Evolutionary conservation across 768 basidiomycete genomes (phyloP), one percentile per base, ranked within the genome.

Genomic region (Termitomyces sp.): DNA sequence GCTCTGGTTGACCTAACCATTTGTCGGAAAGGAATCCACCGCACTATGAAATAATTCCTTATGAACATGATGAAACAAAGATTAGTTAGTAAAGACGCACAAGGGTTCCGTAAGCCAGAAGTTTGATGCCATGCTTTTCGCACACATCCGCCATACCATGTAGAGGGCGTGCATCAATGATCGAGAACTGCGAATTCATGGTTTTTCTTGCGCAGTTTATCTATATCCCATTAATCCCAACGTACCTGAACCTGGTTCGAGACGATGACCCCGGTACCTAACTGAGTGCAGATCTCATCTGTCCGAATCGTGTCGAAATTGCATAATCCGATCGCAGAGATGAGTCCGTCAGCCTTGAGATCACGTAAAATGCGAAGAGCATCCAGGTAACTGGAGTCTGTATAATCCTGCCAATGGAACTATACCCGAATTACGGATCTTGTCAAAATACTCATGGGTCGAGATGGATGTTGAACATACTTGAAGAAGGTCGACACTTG

Each of bases 391-490:
- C 72, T 71, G 36, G 72, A 73, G 66, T 80, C 75, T 9, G 72
- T 68, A 61, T 82, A 82, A 81, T 93, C 82, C 63, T 91, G 84
- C 91, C 91, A 93, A 65, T 93, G 86, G 68, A 93, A 86, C 90
- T 93, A 27, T 27, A 46, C 12, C 8, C 30, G 16, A 52, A 44
- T 54, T 18, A 41, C 39, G 4, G 39, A 9, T 41, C 18, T 9
- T 20, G 56, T 49, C 24, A 54, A 46, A 6, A 34, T 48, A 6
- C 41, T 22, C 42, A 42, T 36, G 36, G 34, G 33, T 49, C 58
- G 52, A 60, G 15, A 33, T 11, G 13, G 6, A 50, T 9, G 15
- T 18, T 50, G 22, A n/a, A 44, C 71, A 57, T 63, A 85, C 90
- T 80, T 93, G 91, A 15, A 93, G 78, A 20, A 92, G 75, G 71